Base-by-base conservation (phyloP, 441 rosid genomes). In the Dalechampia spathulata region DNA sequence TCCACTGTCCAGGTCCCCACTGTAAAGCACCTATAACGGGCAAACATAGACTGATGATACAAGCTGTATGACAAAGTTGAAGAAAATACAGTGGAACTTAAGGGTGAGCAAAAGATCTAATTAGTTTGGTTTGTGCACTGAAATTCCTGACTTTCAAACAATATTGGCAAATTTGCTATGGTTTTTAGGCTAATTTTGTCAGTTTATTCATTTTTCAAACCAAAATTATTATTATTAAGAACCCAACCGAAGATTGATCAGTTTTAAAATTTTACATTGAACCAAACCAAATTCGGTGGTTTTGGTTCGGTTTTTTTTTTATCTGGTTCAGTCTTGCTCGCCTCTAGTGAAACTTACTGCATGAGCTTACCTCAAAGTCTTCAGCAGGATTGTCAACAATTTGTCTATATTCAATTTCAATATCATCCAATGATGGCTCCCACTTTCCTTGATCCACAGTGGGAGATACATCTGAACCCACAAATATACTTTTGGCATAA, bases 371-470 rank as follows among this genome's bases (percentile, higher is more conserved):
- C 90, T 76, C 86, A 47, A 73, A 53, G 66, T 68, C 79, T 59
- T 72, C 73, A 21, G 76, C 67, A 57, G 83, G 81, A 63, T 63
- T 71, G 71, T 81, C 81, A 72, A 78, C 57, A 71, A 85, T 67
- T 64, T 73, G 67, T 61, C 72, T 70, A 59, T 78, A 81, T 69
- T 83, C 96, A 59, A 64, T 70, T 72, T 81, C 93, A 57, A 87
- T 70, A 52, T 67, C 67, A 58, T 67, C 76, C 62, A 69, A 44
- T 21, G 82, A 73, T 55, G 61, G 66, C 43, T 72, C 79, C 64
- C 55, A 27, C 39, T 59, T 57, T 48, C 62, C 43, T 39, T 37
- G 61, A 30, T 65, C 54, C 51, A 43, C 61, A 28, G 38, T 37
- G 17, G 81, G 54, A 56, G 67, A 49, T 45, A 54, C 34, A 52